Evolutionary conservation across 441 rosid species (phyloP).

Genomic region (Melianthus villosus): DNA sequence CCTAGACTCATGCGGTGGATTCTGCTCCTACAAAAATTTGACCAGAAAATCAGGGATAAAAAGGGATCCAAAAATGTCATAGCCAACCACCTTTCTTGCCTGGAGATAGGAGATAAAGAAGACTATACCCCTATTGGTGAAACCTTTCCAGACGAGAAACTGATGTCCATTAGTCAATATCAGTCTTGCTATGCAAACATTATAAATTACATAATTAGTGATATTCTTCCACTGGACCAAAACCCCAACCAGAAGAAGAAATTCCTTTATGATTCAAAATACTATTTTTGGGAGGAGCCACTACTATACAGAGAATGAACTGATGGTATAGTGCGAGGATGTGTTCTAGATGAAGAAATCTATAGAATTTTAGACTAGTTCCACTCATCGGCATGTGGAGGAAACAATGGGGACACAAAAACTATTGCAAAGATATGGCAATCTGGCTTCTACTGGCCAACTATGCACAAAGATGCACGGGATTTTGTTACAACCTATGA

Average conservation of each 20-base stretch:
- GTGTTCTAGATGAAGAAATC: neutral
- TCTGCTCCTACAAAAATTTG: no score
- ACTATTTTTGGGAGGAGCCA: neutral
- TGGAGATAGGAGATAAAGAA: neutral
- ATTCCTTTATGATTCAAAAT: neutral
- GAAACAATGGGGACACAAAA: neutral
- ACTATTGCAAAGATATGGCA: neutral
- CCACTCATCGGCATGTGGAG: neutral
- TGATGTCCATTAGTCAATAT: neutral
- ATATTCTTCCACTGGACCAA: neutral
- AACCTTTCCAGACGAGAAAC: neutral
- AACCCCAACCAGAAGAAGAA: neutral
- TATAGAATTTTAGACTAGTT: neutral
- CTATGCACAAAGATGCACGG: neutral
- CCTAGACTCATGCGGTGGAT: neutral
- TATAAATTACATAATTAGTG: neutral
- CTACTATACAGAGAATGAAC: neutral
- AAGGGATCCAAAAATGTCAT: no score
- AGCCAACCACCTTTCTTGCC: neutral
- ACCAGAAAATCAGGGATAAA: no score
- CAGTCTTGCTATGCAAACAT: neutral
- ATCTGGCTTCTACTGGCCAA: neutral
- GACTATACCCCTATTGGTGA: neutral
- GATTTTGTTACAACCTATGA: neutral
- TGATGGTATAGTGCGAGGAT: neutral